Evolutionary conservation across 768 basidiomycete genomes (phyloP).

Genomic region (Pleurotus citrinopileatus): DNA sequence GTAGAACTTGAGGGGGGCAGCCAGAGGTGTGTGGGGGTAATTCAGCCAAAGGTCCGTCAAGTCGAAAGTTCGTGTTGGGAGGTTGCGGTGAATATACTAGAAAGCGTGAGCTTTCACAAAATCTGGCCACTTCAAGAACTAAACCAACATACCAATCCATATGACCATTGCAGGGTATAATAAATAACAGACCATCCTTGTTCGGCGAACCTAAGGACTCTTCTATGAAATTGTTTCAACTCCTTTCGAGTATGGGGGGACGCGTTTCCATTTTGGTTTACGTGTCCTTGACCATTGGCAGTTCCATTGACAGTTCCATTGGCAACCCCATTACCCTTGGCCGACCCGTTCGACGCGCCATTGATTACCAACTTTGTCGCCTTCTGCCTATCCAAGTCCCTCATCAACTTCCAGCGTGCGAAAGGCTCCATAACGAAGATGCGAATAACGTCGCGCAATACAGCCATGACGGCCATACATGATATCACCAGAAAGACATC

Average conservation of each 20-base stretch:
- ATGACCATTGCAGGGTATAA: conserved; percentile 69
- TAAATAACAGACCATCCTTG: conserved; percentile 92
- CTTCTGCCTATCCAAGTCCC: conserved; percentile 38
- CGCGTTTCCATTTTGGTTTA: conserved; percentile 22
- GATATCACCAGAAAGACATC: conserved; percentile 81
- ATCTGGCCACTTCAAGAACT: conserved; percentile 9
- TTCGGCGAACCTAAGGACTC: conserved; percentile 87
- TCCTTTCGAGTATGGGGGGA: conserved; percentile 34
- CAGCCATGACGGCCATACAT: conserved; percentile 85
- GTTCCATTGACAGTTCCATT: no score
- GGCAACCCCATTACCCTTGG: conserved; percentile 15
- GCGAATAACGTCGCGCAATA: conserved; percentile 77
- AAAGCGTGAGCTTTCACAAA: conserved; percentile 8
- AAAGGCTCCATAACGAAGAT: conserved; percentile 77
- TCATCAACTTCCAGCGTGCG: conserved; percentile 70
- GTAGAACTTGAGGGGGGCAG: conserved; percentile 85
- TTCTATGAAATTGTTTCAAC: conserved; percentile 60
- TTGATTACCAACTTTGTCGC: conserved; percentile 19
- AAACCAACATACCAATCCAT: conserved; percentile 75
- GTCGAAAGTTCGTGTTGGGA: conserved; percentile 65
- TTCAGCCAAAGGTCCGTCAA: conserved; percentile 69
- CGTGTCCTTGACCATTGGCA: conserved; percentile 29
- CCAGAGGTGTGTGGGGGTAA: conserved; percentile 81
- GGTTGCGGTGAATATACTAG: conserved; percentile 77
- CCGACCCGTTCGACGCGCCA: conserved; percentile 5